Evolutionary conservation across 2,329 filamentous ascomycete genomes (phyloP).

Genomic region (Xylaria sp.): DNA sequence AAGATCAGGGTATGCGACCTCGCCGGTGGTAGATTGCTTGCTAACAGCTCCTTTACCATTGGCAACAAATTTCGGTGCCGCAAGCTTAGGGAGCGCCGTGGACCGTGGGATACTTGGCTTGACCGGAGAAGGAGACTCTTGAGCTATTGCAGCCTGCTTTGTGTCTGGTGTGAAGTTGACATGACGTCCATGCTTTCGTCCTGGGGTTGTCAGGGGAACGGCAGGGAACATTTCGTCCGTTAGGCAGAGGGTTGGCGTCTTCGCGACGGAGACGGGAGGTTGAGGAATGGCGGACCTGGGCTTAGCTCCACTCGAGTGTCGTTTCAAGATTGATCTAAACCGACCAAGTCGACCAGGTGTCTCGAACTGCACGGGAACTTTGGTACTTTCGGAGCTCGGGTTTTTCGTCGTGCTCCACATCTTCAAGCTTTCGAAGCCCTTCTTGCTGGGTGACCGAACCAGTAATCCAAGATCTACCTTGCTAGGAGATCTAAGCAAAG

Average conservation of each 20-base stretch:
- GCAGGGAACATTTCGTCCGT: slow-evolving; percentile 64
- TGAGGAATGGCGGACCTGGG: slow-evolving; percentile 61
- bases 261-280: slow-evolving; percentile 53
- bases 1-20: slow-evolving; percentile 65
- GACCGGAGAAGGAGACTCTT: slow-evolving; percentile 66
- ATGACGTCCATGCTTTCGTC: slow-evolving; percentile 73
- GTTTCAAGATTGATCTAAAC: slow-evolving; percentile 68
- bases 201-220: slow-evolving; percentile 71
- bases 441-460: slow-evolving; percentile 50
- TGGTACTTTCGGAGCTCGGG: slow-evolving; percentile 48
- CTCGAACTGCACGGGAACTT: slow-evolving; percentile 51
- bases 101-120: slow-evolving; percentile 61
- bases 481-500: slow-evolving; percentile 52
- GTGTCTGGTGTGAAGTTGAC: slow-evolving; percentile 83
- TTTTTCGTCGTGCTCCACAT: slow-evolving; percentile 64
- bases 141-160: slow-evolving; percentile 58
- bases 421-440: slow-evolving; percentile 51
- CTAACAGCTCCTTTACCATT: slow-evolving; percentile 46
- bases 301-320: slow-evolving; percentile 53
- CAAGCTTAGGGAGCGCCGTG: slow-evolving; percentile 51
- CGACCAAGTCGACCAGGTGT: slow-evolving; percentile 64
- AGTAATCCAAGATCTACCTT: slow-evolving; percentile 52
- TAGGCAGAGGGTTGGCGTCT: slow-evolving; percentile 57
- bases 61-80: slow-evolving; percentile 49
- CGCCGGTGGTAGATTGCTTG: slow-evolving; percentile 45